These are phyloP conservation scores for Verticillium nubilum DNA, from an alignment of 2,329 filamentous ascomycete genomes.

Conservation along the genomic window DNA sequence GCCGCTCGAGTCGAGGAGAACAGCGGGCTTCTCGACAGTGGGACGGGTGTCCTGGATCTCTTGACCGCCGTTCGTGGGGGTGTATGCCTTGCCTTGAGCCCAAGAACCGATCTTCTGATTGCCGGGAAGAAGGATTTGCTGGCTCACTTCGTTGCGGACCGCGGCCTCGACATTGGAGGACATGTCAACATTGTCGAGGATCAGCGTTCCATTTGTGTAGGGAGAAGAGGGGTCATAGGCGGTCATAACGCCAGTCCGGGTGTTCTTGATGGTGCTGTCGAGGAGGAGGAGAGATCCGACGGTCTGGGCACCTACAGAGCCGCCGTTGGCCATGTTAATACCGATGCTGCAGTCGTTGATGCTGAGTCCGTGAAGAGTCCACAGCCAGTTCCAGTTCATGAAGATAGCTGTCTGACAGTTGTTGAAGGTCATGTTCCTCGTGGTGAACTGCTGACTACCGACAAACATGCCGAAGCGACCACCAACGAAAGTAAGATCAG, in stretches of 20 bases:
- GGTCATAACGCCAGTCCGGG: constrained; percentile 70
- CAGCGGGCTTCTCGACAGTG: constrained; percentile 56
- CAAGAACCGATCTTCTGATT: constrained; percentile 66
- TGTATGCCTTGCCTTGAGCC: constrained; percentile 75
- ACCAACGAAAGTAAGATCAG: constrained; percentile 77
- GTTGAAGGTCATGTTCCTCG: constrained; percentile 77
- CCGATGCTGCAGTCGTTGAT: constrained; percentile 74
- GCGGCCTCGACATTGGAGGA: constrained; percentile 58
- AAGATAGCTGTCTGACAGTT: constrained; percentile 76
- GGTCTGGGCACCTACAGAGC: constrained; percentile 51
- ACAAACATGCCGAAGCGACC: constrained; percentile 74
- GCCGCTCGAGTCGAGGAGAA: constrained; percentile 57
- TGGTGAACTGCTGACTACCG: constrained; percentile 84
- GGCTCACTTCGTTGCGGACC: constrained; percentile 53
- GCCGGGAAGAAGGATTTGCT: constrained; percentile 59
- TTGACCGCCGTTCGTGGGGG: constrained; percentile 35
- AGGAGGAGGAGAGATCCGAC: constrained; percentile 82
- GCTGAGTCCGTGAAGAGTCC: constrained; percentile 69
- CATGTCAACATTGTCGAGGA: constrained; percentile 90
- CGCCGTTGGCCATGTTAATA: constrained; percentile 69
- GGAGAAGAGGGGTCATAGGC: constrained; percentile 60
- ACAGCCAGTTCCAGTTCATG: constrained; percentile 92
- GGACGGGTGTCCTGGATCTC: constrained; percentile 55
- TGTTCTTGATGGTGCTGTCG: constrained; percentile 75
- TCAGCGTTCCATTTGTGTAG: constrained; percentile 71